phyloP scores from a whole-genome alignment of 2,329 filamentous ascomycete species.

The Epichloe hybrida region DNA sequence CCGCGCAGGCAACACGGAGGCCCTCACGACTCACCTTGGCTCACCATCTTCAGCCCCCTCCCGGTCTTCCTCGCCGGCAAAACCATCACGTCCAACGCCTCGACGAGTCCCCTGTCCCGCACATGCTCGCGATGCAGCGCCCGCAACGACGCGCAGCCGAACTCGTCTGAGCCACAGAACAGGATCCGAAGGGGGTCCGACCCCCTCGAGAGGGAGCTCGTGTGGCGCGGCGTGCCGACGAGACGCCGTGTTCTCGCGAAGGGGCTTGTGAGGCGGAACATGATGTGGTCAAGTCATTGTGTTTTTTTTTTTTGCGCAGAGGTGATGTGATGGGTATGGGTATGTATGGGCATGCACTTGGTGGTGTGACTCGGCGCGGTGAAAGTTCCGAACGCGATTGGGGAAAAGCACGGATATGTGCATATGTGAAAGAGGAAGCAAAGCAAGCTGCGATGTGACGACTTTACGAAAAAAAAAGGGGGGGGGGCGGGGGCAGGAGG shows the following conservation, averaged over 20 bases:
- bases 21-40: constrained; percentile 38
- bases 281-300: constrained; percentile 4
- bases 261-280: constrained; percentile 8
- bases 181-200: constrained; percentile 60
- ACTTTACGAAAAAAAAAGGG: neutral
- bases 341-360: too few relatives aligned
- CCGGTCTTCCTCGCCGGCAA: constrained; percentile 67
- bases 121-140: constrained; percentile 51
- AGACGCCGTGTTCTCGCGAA: neutral
- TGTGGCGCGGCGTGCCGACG: neutral
- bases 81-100: constrained; percentile 75
- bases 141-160: constrained; percentile 66
- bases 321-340: too few relatives aligned
- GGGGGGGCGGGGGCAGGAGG: too few relatives aligned
- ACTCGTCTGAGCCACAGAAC: constrained; percentile 88
- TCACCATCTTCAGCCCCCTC: constrained; percentile 54
- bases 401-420: neutral
- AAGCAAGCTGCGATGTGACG: neutral
- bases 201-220: neutral
- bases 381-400: neutral
- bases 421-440: neutral
- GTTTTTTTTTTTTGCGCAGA: neutral
- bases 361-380: neutral
- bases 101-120: constrained; percentile 40
- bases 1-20: too few relatives aligned